phyloP scores from a whole-genome alignment of 768 basidiomycete species.

The Calocera viscosa region DNA sequence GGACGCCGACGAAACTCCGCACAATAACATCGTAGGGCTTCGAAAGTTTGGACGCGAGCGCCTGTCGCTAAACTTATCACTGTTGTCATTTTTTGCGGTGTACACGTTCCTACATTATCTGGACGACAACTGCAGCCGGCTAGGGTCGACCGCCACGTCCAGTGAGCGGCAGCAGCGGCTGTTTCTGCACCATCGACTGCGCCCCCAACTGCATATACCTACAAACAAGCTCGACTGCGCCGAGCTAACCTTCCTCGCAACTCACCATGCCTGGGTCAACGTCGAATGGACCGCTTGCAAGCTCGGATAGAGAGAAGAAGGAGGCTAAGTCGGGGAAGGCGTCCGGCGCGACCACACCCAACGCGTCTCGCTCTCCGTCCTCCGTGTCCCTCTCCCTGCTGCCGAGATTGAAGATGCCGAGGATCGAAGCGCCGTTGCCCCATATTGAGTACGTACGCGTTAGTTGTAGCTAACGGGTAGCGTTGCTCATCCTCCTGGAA shows the following conservation, averaged over 20 bases:
- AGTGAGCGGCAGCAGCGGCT: not conserved
- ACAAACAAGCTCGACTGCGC: not conserved
- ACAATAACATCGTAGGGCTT: not conserved
- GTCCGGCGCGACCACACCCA: not conserved
- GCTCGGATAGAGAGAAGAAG: not conserved
- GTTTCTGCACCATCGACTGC: not conserved
- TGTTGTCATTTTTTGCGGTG: not conserved
- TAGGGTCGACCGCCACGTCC: not conserved
- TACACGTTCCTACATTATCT: not conserved
- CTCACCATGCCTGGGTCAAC: not conserved
- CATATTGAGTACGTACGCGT: conserved; percentile 8
- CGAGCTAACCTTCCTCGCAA: not conserved
- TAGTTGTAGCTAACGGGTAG: not conserved
- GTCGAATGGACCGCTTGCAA: not conserved
- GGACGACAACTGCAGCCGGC: not conserved
- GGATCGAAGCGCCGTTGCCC: conserved; percentile 8
- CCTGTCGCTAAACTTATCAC: not conserved
- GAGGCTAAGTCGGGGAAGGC: not conserved
- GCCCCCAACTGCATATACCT: not conserved
- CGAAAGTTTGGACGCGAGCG: conserved; percentile 3
- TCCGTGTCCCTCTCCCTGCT: not conserved
- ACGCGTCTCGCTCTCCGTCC: not conserved
- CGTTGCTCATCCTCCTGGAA: not conserved
- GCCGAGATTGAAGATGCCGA: conserved; percentile 1
- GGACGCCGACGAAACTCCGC: not conserved